Evolutionary conservation across 192 early-diverging fungal species (phyloP), one percentile per base, ranked within the genome.

Genomic region (Geranomyces michiganensis): DNA sequence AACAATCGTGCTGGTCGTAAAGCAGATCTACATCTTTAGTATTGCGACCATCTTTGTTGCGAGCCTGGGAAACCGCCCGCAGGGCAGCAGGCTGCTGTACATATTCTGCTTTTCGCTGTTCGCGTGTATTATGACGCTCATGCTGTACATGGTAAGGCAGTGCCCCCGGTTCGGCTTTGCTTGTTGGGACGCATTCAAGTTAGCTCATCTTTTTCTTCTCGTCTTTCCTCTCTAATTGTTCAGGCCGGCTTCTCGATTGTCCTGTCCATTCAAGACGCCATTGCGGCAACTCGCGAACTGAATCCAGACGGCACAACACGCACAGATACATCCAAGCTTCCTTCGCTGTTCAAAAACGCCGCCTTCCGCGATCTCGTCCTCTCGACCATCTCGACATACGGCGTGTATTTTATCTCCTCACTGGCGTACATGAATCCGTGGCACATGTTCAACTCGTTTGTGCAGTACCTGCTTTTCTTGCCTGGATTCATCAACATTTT

Each of bases 1-100:
- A 0, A 41, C 45, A 12, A 71, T 86, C 21, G 75, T 82, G 41
- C 36, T 78, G 21, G 76, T 73, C 14, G 45, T 83, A 26, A 32
- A 60, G 12, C 56, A 83, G 48, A 22, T 82, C 10, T 86, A 86
- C 66, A 70, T 79, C 4, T 72, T 79, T 55, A 74, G 78, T 2
- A 70, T 86, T 33, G 65, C 81, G 29, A 66, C 79, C 55, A 75
- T 82, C 24, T 84, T 88, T 66, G 58, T 87, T 27, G 72, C 82
- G 27, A 70, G 75, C 31, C 65, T 86, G 44, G 85, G 85, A 32
- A 88, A 88, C 49, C 71, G 87, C 9, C 87, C 87, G 6, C 83
- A 85, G 44, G 82, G 77, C 31, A 70, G 73, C 0, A 72, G 74
- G 55, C 22, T 58, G 13, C 68, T 85, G 30, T 88, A 85, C 69